Base-by-base conservation (phyloP, 2,329 filamentous ascomycete genomes). In the Epicoccum sorghinum region DNA sequence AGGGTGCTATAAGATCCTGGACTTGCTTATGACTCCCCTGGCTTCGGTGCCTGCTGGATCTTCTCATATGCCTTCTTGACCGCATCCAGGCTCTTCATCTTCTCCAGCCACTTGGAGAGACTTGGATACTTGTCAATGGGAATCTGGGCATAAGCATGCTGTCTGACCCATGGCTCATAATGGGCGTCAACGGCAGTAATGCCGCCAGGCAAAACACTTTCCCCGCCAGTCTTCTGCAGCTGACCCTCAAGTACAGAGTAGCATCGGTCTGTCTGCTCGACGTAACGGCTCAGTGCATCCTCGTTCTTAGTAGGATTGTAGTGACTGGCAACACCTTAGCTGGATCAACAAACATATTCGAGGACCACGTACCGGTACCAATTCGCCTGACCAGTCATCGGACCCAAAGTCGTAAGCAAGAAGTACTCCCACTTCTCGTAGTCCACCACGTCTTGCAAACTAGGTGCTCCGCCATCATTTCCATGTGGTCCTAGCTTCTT, bases 91-190 rank as follows among this genome's bases (percentile, higher is more conserved):
- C 10, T 78, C 10, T 51, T 42, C 46, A 56, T 41, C 49, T 47
- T 56, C 47, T 80, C 67, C 55, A 80, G 58, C 47, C 82, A 79
- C 62, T 88, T 86, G 35, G 86, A 80, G 75, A 91, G 88, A 25
- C 89, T 79, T 52, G 92, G 65, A 73, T 96, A 97, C 66, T 25
- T 30, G 32, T 55, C 46, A n/a, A 55, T 38, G 13, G 52, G 25
- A 18, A 55, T 46, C n/a, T 55, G 52, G 3, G 52, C 52, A n/a
- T 30, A 47, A 22, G 46, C 46, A 46, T 55, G 52, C 42, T 55
- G 52, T 13, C 52, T 36, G 4, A 50, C 37, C 52, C 52, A 55
- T 18, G 52, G 52, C 42, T 55, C 52, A 22, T 42, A 55, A 22
- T 55, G 52, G 18, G 46, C 52, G 42, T 55, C 46, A 12, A 55